A percentile compares a stretch with the other conserved stretches of the same genome.
phyloP scores from a whole-genome alignment of 495 filamentous ascomycete species.

The Eremomyces bilateralis region DNA sequence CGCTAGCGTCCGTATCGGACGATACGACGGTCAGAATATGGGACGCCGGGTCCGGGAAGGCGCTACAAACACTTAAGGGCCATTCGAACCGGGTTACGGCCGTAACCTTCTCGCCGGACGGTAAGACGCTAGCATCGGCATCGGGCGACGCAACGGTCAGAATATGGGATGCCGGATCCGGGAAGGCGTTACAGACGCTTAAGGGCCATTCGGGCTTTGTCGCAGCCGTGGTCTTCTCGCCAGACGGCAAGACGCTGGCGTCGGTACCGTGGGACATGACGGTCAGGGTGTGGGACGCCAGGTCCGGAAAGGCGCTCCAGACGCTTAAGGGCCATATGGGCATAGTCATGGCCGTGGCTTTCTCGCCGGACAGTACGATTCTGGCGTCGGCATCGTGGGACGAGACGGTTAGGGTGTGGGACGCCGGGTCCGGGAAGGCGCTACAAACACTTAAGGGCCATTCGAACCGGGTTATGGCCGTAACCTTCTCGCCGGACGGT shows the following conservation, averaged over 20 bases:
- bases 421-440: neutral
- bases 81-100: conserved; percentile 2
- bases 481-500: conserved; percentile 5
- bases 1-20: neutral
- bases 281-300: conserved; percentile 9
- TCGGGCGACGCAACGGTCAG: neutral
- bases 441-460: conserved; percentile 6
- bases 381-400: conserved; percentile 1
- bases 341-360: conserved; percentile 2
- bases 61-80: conserved; percentile 41
- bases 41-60: conserved; percentile 38
- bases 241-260: conserved; percentile 1
- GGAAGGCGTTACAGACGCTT: conserved; percentile 60
- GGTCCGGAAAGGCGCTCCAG: conserved; percentile 73
- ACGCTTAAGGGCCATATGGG: conserved; percentile 24
- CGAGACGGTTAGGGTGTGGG: too few relatives aligned
- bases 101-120: conserved; percentile 1
- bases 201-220: conserved; percentile 31
- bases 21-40: conserved; percentile 1
- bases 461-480: conserved; percentile 2
- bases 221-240: conserved; percentile 1
- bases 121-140: neutral
- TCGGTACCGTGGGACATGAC: neutral
- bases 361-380: conserved; percentile 2
- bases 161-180: neutral